Evolutionary conservation across 352 stramenopile species (phyloP), one percentile per base, ranked within the genome.

Genomic region (Pythium sukuiense): DNA sequence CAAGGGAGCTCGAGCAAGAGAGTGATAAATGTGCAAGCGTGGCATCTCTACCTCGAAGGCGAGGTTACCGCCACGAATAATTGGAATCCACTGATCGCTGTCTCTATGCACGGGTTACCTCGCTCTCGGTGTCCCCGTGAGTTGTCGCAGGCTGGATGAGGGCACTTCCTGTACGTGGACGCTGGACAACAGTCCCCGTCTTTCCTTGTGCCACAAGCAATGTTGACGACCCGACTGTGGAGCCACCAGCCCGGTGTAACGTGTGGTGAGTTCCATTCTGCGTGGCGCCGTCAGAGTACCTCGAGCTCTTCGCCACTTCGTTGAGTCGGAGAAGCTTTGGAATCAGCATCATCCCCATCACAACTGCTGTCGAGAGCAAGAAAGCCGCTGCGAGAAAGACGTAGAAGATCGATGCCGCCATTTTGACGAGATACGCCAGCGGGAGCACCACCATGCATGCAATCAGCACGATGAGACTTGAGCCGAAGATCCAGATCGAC

Each of bases 391-490:
- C 50, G 9, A 77, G 53, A 46, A 77, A 74, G 11, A 68, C 20
- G 30, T 69, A 81, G 41, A 70, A 76, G 2, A 56, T 63, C 0
- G 52, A 37, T 9, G 70, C 63, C 0, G 73, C 52, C 53, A 84
- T 32, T 0, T 74, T 52, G 3, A 80, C 71, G n/a, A 81, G 45
- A 49, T 84, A 84, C 9, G 76, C 64, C n/a, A 84, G 58, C 32
- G 72, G 63, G 9, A 84, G 30, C 5, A 84, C 64, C 11, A 84
- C 53, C 2, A 79, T 30, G 16, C 69, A 66, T 1, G 55, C 61
- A 16, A 79, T 32, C 3, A 79, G 32, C 46, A 82, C 69, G 35
- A 78, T 62, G 1, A 76, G 32, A 13, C 55, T 60, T 6, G 73
- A 70, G 12, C 66, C 62, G 55, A 80, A 80, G 43, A 80, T 59